phyloP scores from a whole-genome alignment of 345 rosid genomes.

The Anacardium occidentale region DNA sequence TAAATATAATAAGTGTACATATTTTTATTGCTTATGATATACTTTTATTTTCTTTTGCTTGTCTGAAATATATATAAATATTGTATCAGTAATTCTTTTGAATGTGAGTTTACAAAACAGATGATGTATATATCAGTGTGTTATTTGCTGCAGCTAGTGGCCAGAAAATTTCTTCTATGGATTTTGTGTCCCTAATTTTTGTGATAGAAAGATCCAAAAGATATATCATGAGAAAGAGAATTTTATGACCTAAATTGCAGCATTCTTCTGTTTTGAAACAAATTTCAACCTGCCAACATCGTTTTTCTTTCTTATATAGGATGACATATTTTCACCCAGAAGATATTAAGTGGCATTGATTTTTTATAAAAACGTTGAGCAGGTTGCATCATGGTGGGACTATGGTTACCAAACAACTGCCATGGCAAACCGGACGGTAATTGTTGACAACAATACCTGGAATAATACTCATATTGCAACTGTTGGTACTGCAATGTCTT shows the following conservation, averaged over 20 bases:
- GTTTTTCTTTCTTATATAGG: too few species aligned
- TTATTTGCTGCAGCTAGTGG: not conserved
- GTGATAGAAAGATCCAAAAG: too few species aligned
- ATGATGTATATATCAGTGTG: slow-evolving; percentile 1
- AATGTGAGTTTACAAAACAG: not conserved
- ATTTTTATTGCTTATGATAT: too few species aligned
- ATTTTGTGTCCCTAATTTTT: too few species aligned
- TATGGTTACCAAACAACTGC: slow-evolving; percentile 99
- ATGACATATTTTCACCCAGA: not conserved
- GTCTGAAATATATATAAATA: slow-evolving; percentile 1
- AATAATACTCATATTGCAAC: slow-evolving; percentile 99
- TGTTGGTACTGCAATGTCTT: slow-evolving; percentile 99
- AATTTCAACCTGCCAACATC: not conserved
- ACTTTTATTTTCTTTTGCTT: not conserved
- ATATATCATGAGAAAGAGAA: not conserved
- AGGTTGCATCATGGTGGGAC: slow-evolving; percentile 99
- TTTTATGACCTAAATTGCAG: not conserved
- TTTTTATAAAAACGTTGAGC: slow-evolving; percentile 18
- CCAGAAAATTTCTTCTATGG: slow-evolving; percentile 3
- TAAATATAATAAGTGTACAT: too few species aligned
- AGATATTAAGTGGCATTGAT: not conserved
- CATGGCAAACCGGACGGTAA: slow-evolving; percentile 98
- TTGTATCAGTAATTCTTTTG: not conserved
- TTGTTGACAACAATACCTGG: slow-evolving; percentile 99
- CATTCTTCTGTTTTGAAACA: not conserved